A percentile compares a stretch with the other conserved stretches of the same genome.
Conservation (phyloP, 768 basidiomycete species). For the Scleroderma citrinum region DNA sequence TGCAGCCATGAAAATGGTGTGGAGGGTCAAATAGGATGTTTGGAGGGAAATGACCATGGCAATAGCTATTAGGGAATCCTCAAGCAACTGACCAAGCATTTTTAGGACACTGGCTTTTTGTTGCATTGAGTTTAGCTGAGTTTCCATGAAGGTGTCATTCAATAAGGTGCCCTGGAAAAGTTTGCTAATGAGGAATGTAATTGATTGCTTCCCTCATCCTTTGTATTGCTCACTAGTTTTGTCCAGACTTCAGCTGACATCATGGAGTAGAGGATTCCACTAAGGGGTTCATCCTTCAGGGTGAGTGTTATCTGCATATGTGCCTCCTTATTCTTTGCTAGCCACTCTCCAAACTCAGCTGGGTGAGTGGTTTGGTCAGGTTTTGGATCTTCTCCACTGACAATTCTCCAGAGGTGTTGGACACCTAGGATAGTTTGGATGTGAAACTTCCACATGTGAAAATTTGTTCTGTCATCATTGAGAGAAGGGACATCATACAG, state of each 20-base stretch:
- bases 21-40: slow-evolving; percentile 13
- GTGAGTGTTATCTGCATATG: slow-evolving; percentile 15
- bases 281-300: slow-evolving; percentile 16
- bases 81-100: slow-evolving; percentile 9
- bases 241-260: background rate
- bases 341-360: background rate
- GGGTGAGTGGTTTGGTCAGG: background rate
- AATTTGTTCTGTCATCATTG: too few relatives aligned
- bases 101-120: slow-evolving; percentile 10
- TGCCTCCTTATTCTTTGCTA: slow-evolving; percentile 9
- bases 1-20: slow-evolving; percentile 15
- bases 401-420: background rate
- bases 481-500: too few relatives aligned
- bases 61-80: slow-evolving; percentile 16
- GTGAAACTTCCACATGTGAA: background rate
- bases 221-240: background rate
- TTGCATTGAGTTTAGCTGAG: background rate
- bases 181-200: background rate
- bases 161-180: background rate
- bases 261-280: slow-evolving; percentile 3
- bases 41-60: slow-evolving; percentile 19
- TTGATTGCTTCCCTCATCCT: background rate
- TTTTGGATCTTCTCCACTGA: background rate
- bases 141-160: background rate
- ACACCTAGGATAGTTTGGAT: background rate